Percentiles rank a stretch among this genome's conserved stretches.
These are phyloP conservation scores for Wallacemonas sp. DNA, from an alignment of 208 protist genomes.

Conservation along the genomic window DNA sequence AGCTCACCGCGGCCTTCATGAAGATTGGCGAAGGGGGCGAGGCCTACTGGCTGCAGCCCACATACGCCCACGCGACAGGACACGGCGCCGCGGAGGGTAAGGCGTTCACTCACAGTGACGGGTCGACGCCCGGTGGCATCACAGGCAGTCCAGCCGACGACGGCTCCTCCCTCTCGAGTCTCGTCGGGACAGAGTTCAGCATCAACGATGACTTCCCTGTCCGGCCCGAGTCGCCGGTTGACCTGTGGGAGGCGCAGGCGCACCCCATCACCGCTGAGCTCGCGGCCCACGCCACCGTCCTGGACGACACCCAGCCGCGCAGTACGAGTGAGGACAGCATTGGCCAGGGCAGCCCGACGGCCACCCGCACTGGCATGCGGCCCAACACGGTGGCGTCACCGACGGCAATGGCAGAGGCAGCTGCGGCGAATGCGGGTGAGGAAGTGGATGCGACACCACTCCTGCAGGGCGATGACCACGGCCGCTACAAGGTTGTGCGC, in stretches of 20 bases:
- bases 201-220: slow-evolving; percentile 14
- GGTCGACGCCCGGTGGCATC: background rate
- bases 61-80: slow-evolving; percentile 21
- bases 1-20: slow-evolving; percentile 91
- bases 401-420: background rate
- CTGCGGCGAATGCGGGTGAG: background rate
- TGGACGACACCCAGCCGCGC: slow-evolving; percentile 4
- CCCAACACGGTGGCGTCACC: background rate
- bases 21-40: slow-evolving; percentile 94
- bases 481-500: slow-evolving; percentile 27
- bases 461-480: slow-evolving; percentile 30
- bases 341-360: background rate
- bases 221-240: slow-evolving; percentile 39
- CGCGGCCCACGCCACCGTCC: slow-evolving; percentile 7
- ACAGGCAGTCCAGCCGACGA: background rate
- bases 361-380: background rate
- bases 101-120: background rate
- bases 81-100: background rate
- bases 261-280: background rate
- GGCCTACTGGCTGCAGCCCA: slow-evolving; percentile 92
- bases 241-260: background rate
- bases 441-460: slow-evolving; percentile 17
- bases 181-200: background rate
- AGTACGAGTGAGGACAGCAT: background rate
- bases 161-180: background rate